Base-by-base conservation (phyloP, 345 rosid genomes). In the Sisymbrium irio region DNA sequence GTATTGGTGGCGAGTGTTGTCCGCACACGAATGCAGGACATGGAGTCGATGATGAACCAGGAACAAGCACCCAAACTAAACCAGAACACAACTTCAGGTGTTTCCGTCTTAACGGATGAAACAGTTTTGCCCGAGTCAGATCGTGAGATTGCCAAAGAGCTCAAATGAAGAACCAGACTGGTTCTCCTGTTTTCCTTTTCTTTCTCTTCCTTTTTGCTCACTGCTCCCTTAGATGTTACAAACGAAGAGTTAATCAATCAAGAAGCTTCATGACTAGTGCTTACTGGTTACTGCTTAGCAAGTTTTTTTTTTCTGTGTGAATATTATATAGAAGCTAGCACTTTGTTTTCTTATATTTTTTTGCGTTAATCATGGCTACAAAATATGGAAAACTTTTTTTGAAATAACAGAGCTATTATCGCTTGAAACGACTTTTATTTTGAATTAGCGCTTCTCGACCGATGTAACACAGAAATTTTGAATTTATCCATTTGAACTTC, bases 1-100 rank as follows among this genome's bases (percentile, higher is more conserved):
- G 96, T 90, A 59, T 13, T 88, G 83, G 91, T 90, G 19, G 83
- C 91, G 18, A 86, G 79, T 81, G 96, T 85, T 54, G 85, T 81
- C 78, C 84, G 90, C 75, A 83, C 91, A 28, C 85, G 93, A 82
- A 44, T 88, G 47, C 80, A 85, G 56, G 91, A 88, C 77, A 81
- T 88, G 93, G 86, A 90, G 44, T 63, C 82, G 4, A 45, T 79
- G 70, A 67, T 86, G 58, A 80, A 80, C 72, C 77, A 73, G 17
- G 86, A 76, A 20, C 82, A 79, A 66, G 69, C 39, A 32, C 78
- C 75, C 0, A 79, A 66, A 36, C 76, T 74, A 13, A 69, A 56
- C 42, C 67, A 64, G 25, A 57, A 20, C 62, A 6, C 1, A 44
- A 54, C 18, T 55, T 30, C 39, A 11, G 30, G 46, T 45, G 83